Evolutionary conservation across 257 asterid genomes (phyloP).

Genomic region (Anisodus acutangulus): DNA sequence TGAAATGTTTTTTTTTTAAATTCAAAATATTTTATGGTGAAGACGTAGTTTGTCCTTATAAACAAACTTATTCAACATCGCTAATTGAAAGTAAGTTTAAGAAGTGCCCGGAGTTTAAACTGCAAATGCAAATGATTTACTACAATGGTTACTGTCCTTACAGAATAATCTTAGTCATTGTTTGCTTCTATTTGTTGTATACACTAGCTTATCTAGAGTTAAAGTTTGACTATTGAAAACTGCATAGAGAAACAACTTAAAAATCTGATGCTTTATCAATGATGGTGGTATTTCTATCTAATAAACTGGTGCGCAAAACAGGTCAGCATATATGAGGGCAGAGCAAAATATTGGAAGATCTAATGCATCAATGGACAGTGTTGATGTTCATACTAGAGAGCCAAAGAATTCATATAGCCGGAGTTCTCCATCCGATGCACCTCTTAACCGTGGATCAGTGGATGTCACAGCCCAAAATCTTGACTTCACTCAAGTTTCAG

Average conservation of each 20-base stretch:
- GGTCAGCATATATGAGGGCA: constrained; percentile 40
- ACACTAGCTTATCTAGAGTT: background rate
- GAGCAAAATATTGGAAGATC: constrained; percentile 38
- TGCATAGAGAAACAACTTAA: background rate
- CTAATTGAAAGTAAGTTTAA: background rate
- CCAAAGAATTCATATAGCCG: constrained; percentile 33
- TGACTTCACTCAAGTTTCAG: constrained; percentile 34
- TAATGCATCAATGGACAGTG: constrained; percentile 31
- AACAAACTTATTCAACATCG: background rate
- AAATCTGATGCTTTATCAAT: background rate
- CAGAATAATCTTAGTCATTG: background rate
- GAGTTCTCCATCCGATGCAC: constrained; percentile 25
- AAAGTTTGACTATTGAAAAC: background rate
- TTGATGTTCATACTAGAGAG: constrained; percentile 33
- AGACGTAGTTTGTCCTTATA: background rate
- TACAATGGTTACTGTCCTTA: background rate
- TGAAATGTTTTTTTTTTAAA: background rate
- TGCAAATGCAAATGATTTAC: background rate
- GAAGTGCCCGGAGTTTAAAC: background rate
- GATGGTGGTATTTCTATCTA: background rate
- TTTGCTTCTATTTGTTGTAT: background rate
- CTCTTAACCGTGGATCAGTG: constrained; percentile 29
- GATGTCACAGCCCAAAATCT: constrained; percentile 43
- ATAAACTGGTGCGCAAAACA: constrained; percentile 27
- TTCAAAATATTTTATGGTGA: background rate